Percentiles rank a stretch among this genome's conserved stretches.
These are phyloP conservation scores for Metschnikowia orientalis DNA, from an alignment of 805 yeast genomes.

Conservation along the genomic window DNA sequence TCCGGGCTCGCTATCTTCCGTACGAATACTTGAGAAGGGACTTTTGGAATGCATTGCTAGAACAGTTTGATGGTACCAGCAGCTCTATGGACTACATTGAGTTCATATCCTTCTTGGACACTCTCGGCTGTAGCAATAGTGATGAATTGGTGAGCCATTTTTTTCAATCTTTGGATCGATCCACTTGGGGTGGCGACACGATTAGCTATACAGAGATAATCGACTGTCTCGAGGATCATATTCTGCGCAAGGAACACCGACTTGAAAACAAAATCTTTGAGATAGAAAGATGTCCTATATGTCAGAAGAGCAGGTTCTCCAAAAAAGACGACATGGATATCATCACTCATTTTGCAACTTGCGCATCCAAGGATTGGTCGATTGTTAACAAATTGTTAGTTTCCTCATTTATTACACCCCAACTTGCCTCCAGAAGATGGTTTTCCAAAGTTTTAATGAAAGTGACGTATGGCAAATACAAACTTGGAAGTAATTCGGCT, in stretches of 20 bases:
- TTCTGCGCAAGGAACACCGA: slow-evolving; percentile 16
- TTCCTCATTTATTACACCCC: slow-evolving; percentile 70
- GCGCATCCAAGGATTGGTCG: slow-evolving; percentile 76
- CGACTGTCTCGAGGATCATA: slow-evolving; percentile 43
- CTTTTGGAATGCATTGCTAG: slow-evolving; percentile 64
- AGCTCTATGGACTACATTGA: slow-evolving; percentile 51
- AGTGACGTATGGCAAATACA: slow-evolving; percentile 82
- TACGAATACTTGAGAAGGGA: slow-evolving; percentile 60
- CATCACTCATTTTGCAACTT: slow-evolving; percentile 82
- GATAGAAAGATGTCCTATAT: slow-evolving; percentile 75
- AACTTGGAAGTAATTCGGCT: slow-evolving; percentile 81
- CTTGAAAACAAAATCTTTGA: slow-evolving; percentile 45
- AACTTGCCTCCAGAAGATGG: slow-evolving; percentile 85
- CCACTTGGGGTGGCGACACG: slow-evolving; percentile 52
- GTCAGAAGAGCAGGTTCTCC: slow-evolving; percentile 56
- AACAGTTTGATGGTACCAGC: slow-evolving; percentile 42
- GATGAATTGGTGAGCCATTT: slow-evolving; percentile 53
- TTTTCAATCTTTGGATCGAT: slow-evolving; percentile 42
- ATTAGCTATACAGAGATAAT: slow-evolving; percentile 44
- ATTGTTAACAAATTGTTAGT: slow-evolving; percentile 59
- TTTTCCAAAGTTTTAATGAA: slow-evolving; percentile 77
- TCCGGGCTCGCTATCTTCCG: slow-evolving; percentile 63
- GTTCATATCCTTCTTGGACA: slow-evolving; percentile 58
- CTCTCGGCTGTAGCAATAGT: slow-evolving; percentile 50
- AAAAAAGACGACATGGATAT: slow-evolving; percentile 59